Base-by-base conservation (phyloP, 2,329 filamentous ascomycete species). In the Fonsecaea pugnacius region DNA sequence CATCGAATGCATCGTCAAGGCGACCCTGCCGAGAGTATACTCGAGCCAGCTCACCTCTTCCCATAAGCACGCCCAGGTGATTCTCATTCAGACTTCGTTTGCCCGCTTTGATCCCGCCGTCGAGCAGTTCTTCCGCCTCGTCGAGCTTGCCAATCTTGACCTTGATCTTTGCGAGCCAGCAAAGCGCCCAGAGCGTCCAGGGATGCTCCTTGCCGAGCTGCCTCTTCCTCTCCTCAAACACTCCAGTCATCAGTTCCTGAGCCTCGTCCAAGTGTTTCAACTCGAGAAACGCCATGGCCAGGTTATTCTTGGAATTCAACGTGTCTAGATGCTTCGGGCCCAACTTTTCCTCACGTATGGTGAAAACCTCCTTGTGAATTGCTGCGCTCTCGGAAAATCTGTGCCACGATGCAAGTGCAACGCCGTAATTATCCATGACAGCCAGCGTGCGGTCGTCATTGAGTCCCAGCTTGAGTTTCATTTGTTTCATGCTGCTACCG, bases 51-150 rank as follows among this genome's bases (percentile, higher is more conserved):
- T 58, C 56, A 2, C 56, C 56, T 14, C 21, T 16, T 21, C 56
- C 56, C 56, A 58, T 58, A 1, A 58, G 18, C 8, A 58, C 38
- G 9, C 56, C 56, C 14, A 58, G 24, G 40, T 58, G 56, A 35
- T 58, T 21, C 24, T 58, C 27, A 14, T 16, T 3, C 8, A 58
- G 24, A 58, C 56, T 58, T 50, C 56, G 56, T 12, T 35, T 33
- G 4, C 38, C 56, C 10, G 56, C 56, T 18, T 32, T 40, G n/a
- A 58, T 58, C 21, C 59, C 59, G 4, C 36, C 51, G 14, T n/a
- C 2, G n/a, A 64, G 43, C 46, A 64, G 35, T 85, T 87, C 91
- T 91, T 95, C 14, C 84, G 78, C 3, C 83, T 82, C 91, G 94
- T 95, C 74, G 91, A 60, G 43, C 8, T 46, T 8, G 9, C 63